phyloP scores from a whole-genome alignment of 148 eudicot genomes.

The Chenopodium quinoa region DNA sequence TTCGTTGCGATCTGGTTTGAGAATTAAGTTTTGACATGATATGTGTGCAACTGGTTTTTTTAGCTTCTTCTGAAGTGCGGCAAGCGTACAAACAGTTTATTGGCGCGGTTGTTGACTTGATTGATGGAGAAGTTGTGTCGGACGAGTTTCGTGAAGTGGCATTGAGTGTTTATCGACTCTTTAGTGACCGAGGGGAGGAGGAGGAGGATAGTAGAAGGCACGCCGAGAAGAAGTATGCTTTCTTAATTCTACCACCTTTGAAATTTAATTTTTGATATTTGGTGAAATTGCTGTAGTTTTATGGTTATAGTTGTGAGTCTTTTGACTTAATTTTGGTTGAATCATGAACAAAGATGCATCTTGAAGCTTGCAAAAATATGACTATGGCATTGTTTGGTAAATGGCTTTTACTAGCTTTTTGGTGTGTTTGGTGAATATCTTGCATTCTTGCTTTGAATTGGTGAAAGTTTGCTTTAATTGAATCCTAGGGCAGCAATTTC shows the following conservation, averaged over 20 bases:
- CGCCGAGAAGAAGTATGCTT: constrained; percentile 51
- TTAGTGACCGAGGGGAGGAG: constrained; percentile 41
- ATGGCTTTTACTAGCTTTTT: background rate
- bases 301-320: too few relatives aligned
- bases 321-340: background rate
- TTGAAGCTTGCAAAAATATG: background rate
- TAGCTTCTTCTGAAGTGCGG: constrained; percentile 78
- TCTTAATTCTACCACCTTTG: background rate
- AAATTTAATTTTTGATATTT: background rate
- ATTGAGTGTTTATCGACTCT: constrained; percentile 50
- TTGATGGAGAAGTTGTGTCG: constrained; percentile 61
- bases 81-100: constrained; percentile 78
- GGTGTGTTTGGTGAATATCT: too few relatives aligned
- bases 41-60: constrained; percentile 16
- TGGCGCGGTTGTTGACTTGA: constrained; percentile 74
- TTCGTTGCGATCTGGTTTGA: background rate
- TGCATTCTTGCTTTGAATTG: background rate
- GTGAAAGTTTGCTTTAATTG: background rate
- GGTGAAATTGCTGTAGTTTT: background rate
- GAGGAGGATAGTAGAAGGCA: constrained; percentile 35
- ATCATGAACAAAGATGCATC: too few relatives aligned
- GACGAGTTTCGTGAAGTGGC: constrained; percentile 86
- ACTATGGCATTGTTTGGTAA: background rate
- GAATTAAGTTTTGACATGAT: background rate
- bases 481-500: background rate